phyloP scores from a whole-genome alignment of 1,139 yeast genomes.

The Pichia sp. region DNA sequence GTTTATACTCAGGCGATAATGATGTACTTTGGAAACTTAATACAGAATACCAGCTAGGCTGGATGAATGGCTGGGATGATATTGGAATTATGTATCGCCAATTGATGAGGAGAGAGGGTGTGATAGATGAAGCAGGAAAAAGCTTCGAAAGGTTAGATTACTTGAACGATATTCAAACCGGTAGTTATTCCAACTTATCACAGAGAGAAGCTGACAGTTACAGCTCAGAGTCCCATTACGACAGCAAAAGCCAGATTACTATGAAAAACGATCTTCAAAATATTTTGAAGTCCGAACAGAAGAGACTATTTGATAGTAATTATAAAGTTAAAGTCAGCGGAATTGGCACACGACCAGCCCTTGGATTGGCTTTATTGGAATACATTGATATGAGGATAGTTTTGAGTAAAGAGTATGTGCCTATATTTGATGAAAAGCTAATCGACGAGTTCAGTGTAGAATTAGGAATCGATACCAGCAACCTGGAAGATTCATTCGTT shows the following conservation, averaged over 20 bases:
- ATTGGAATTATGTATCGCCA: constrained; percentile 30
- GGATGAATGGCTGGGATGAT: constrained; percentile 72
- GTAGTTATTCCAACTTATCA: background rate
- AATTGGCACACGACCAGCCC: constrained; percentile 32
- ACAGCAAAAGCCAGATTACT: background rate
- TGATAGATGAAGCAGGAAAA: constrained; percentile 18
- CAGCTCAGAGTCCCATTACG: background rate
- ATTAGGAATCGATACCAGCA: constrained; percentile 28
- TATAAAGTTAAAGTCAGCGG: constrained; percentile 28
- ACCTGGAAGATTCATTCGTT: background rate
- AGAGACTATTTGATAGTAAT: constrained; percentile 27
- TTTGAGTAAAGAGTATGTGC: constrained; percentile 29
- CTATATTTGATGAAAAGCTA: constrained; percentile 30
- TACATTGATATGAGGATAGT: constrained; percentile 32
- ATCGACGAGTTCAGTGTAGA: constrained; percentile 32
- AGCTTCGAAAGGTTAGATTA: constrained; percentile 25
- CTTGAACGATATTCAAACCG: constrained; percentile 19
- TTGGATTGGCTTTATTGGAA: constrained; percentile 31
- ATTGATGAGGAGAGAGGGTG: constrained; percentile 20
- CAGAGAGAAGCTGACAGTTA: background rate
- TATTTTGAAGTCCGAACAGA: constrained; percentile 26
- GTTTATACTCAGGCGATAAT: constrained; percentile 27
- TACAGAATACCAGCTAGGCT: constrained; percentile 66
- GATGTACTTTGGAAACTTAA: constrained; percentile 40
- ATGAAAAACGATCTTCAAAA: constrained; percentile 14